Percentiles rank a stretch among this genome's conserved stretches.
Evolutionary conservation across 2,329 filamentous ascomycete genomes (phyloP).

Genomic region (Mollisia scopiformis): DNA sequence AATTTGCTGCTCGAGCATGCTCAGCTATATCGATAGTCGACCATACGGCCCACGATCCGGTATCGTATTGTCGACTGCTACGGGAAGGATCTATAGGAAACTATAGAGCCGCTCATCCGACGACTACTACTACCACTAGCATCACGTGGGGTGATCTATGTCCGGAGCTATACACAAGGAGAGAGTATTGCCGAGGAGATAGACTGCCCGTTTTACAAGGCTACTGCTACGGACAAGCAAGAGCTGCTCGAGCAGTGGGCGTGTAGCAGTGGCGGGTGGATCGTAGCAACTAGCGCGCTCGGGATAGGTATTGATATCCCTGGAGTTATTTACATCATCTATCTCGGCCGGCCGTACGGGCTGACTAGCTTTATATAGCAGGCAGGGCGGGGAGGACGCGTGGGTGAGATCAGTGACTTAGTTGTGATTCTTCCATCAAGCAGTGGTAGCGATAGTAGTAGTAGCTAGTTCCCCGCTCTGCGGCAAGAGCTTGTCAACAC

Average conservation of each 20-base stretch:
- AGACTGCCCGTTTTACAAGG: constrained; percentile 11
- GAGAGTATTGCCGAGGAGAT: neutral
- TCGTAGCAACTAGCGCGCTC: neutral
- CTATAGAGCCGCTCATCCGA: neutral
- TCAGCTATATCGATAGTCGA: neutral
- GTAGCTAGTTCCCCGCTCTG: too few relatives aligned
- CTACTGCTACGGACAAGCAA: neutral
- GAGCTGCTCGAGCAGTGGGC: constrained; percentile 1
- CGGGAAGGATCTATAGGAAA: neutral
- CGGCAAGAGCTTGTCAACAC: too few relatives aligned
- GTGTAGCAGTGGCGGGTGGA: neutral
- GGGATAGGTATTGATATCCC: neutral
- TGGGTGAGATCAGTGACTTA: neutral
- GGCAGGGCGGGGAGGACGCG: neutral
- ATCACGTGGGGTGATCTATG: constrained; percentile 5
- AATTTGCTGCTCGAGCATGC: neutral
- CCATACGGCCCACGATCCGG: too few relatives aligned
- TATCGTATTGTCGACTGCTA: neutral
- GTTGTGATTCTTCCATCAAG: too few relatives aligned
- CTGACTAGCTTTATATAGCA: neutral
- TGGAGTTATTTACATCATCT: neutral
- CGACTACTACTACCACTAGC: neutral
- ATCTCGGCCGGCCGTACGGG: neutral
- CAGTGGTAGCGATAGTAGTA: too few relatives aligned
- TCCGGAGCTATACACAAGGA: neutral